phyloP scores from a whole-genome alignment of 2,329 filamentous ascomycete species.

The Boeremia exigua region DNA sequence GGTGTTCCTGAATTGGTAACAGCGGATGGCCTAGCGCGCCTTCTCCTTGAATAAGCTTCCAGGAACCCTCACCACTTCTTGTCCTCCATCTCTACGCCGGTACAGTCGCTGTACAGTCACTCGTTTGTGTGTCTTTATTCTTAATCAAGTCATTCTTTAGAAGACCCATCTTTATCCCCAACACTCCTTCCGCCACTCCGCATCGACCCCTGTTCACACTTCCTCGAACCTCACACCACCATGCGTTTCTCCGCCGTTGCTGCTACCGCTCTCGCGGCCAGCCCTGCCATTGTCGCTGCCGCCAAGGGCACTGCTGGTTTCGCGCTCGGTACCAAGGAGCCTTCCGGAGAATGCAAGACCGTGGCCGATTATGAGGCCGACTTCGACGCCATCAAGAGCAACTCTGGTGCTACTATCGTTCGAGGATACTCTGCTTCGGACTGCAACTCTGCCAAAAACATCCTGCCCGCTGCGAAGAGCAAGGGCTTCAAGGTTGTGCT shows the following conservation, averaged over 20 bases:
- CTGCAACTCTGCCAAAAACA: conserved; percentile 67
- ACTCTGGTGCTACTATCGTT: conserved; percentile 62
- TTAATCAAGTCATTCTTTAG: conserved; percentile 24
- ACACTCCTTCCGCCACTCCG: conserved; percentile 1
- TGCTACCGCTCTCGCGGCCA: conserved; percentile 40
- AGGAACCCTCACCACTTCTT: conserved; percentile 20
- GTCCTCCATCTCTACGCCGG: conserved; percentile 23
- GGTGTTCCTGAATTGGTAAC: conserved; percentile 24
- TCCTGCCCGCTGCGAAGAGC: conserved; percentile 69
- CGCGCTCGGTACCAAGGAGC: conserved; percentile 68
- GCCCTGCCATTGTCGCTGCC: conserved; percentile 58
- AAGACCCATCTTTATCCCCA: not conserved
- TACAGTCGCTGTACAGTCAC: conserved; percentile 31
- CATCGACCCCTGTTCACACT: conserved; percentile 3
- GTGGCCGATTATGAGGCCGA: conserved; percentile 68
- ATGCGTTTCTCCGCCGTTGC: conserved; percentile 47
- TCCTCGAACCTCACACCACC: conserved; percentile 7
- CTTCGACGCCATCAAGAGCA: conserved; percentile 64
- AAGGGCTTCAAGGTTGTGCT: conserved; percentile 72
- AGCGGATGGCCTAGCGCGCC: conserved; percentile 28
- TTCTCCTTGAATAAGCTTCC: conserved; percentile 30
- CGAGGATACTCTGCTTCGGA: conserved; percentile 71
- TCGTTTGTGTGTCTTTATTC: conserved; percentile 28
- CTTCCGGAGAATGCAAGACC: conserved; percentile 66
- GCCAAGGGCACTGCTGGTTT: conserved; percentile 66